Base-by-base conservation (phyloP, 306 rosid genomes). In the Quercus alba region DNA sequence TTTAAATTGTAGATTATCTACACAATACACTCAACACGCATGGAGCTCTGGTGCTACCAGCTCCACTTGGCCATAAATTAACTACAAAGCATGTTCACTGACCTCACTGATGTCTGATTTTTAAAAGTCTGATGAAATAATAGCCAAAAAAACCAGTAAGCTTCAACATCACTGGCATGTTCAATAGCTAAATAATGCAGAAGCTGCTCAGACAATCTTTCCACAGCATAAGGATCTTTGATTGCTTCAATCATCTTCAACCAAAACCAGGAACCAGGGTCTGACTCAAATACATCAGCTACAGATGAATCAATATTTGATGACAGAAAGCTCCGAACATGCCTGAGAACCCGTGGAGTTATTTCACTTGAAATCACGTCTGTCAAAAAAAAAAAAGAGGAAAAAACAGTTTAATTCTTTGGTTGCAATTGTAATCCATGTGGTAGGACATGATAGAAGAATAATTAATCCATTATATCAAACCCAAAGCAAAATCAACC, bases 121-220 rank as follows among this genome's bases (percentile, higher is more conserved):
- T 70, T 85, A 71, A 84, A 74, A 74, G 8, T 79, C 64, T 81
- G 89, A 84, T 88, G 83, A 82, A 93, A 95, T 74, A 91, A 82
- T 71, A 93, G 77, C 99, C 99, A 95, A 56, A 95, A 84, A 80
- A 89, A 85, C 99, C 99, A 93, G 80, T 91, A 93, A 28, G 93
- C 97, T 84, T 91, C 89, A 75, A 91, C 80, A 87, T 93, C 98
- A 89, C 84, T 85, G 66, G 80, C 90, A 61, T 80, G 78, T 76
- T 77, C 82, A 72, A 84, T 81, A 68, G 88, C 94, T 85, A 95
- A 90, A 77, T 84, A 84, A 78, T 79, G 93, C 78, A 95, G 87
- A 83, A 95, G 89, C 81, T 86, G 92, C 93, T 93, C 99, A 63
- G 93, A 85, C 78, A 95, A 84, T 88, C 91, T 90, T 89, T 95